Evolutionary conservation across 2,329 filamentous ascomycete species (phyloP).

Genomic region (Myotisia sp.): DNA sequence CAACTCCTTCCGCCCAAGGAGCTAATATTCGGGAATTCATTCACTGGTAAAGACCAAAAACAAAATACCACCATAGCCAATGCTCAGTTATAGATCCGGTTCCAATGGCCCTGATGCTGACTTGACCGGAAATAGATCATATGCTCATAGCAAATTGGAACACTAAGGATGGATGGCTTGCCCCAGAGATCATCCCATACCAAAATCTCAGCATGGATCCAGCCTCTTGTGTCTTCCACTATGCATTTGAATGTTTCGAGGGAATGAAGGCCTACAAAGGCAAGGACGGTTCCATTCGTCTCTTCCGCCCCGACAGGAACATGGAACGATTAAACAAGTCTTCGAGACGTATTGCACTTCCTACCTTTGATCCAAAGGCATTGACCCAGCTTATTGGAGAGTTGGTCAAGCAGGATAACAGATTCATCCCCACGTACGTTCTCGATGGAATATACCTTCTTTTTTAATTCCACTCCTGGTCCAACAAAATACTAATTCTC

Average conservation of each 20-base stretch:
- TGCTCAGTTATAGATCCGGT: background rate
- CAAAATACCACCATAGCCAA: background rate
- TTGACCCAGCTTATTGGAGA: conserved; percentile 70
- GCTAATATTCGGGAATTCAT: conserved; percentile 77
- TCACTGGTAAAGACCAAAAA: conserved; percentile 54
- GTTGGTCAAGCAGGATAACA: conserved; percentile 65
- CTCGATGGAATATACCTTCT: background rate
- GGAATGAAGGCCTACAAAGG: conserved; percentile 99
- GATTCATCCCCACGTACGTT: conserved; percentile 69
- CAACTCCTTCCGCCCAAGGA: conserved; percentile 58
- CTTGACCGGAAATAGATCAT: conserved; percentile 65
- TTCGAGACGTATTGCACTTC: conserved; percentile 77
- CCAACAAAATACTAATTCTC: background rate
- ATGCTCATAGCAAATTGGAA: conserved; percentile 96
- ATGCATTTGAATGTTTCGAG: conserved; percentile 95
- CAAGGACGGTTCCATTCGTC: conserved; percentile 57
- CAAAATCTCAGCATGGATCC: conserved; percentile 95
- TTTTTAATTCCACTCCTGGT: conserved; percentile 2
- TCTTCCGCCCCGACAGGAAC: conserved; percentile 93
- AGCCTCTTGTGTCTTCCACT: conserved; percentile 94
- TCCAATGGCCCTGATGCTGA: conserved; percentile 13
- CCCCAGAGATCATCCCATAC: conserved; percentile 77
- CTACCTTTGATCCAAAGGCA: conserved; percentile 60
- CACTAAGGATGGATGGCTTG: conserved; percentile 64
- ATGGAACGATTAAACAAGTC: conserved; percentile 92